A percentile compares a stretch with the other conserved stretches of the same genome.
Evolutionary conservation across 1,139 yeast species (phyloP).

Genomic region (Maudiozyma humilis): DNA sequence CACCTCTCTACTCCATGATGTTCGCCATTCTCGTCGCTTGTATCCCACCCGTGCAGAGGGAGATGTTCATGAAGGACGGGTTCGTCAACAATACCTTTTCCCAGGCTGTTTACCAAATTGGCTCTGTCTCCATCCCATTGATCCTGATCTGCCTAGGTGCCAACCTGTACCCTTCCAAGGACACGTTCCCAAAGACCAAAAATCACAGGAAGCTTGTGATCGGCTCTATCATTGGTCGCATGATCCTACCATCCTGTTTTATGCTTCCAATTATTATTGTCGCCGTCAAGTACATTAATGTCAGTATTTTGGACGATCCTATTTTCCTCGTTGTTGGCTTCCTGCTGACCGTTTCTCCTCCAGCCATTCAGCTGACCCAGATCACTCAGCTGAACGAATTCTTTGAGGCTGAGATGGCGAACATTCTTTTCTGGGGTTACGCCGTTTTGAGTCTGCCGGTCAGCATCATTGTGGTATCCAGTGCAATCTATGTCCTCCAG

Average conservation of each 20-base stretch:
- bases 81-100: constrained; percentile 74
- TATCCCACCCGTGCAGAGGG: constrained; percentile 56
- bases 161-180: constrained; percentile 60
- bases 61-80: constrained; percentile 55
- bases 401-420: constrained; percentile 63
- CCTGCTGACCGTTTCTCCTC: constrained; percentile 64
- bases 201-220: constrained; percentile 54
- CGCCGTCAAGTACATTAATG: constrained; percentile 52
- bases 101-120: constrained; percentile 67
- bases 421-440: constrained; percentile 71
- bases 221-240: constrained; percentile 61
- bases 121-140: constrained; percentile 82
- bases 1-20: constrained; percentile 91
- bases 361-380: constrained; percentile 72
- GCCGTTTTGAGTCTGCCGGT: constrained; percentile 67
- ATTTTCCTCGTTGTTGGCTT: constrained; percentile 67
- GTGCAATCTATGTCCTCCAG: constrained; percentile 41
- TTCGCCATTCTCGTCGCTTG: constrained; percentile 78
- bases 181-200: constrained; percentile 55
- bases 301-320: constrained; percentile 68
- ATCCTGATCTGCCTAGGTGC: constrained; percentile 68
- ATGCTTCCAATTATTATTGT: constrained; percentile 56
- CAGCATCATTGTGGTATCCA: constrained; percentile 59
- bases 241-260: constrained; percentile 62
- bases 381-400: constrained; percentile 58